phyloP scores from a whole-genome alignment of 176 grass and related monocot species.

The Stipa capillata region DNA sequence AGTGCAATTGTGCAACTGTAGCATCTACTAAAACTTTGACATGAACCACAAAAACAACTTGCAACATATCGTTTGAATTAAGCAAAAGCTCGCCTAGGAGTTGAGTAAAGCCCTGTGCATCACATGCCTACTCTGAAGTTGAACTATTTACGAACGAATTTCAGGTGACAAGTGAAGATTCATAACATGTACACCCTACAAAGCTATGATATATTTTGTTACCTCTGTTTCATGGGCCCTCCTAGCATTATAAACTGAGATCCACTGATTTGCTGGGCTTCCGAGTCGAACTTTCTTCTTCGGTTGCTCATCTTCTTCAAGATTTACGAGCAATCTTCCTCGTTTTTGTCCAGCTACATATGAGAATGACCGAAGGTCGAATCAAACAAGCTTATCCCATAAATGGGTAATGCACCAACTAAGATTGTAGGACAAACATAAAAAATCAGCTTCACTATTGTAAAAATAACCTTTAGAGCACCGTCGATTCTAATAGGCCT shows the following conservation, averaged over 20 bases:
- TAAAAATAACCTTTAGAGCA: conserved; percentile 77
- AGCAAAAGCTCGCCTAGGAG: background rate
- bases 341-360: conserved; percentile 92
- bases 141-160: background rate
- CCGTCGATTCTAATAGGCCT: conserved; percentile 97
- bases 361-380: conserved; percentile 12
- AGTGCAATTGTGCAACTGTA: background rate
- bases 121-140: background rate
- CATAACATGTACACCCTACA: background rate
- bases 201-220: conserved; percentile 17
- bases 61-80: background rate
- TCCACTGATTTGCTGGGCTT: conserved; percentile 95
- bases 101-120: background rate
- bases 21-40: conserved; percentile 9
- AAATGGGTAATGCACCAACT: background rate
- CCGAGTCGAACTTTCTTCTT: conserved; percentile 96
- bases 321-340: conserved; percentile 68
- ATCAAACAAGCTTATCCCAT: background rate
- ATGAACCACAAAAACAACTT: background rate
- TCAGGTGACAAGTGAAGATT: background rate
- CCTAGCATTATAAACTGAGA: conserved; percentile 97
- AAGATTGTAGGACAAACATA: background rate
- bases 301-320: conserved; percentile 96
- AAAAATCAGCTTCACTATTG: background rate
- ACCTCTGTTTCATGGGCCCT: conserved; percentile 98